These are phyloP conservation scores for Calonectria montana DNA, from an alignment of 2,329 filamentous ascomycete species.

Conservation along the genomic window DNA sequence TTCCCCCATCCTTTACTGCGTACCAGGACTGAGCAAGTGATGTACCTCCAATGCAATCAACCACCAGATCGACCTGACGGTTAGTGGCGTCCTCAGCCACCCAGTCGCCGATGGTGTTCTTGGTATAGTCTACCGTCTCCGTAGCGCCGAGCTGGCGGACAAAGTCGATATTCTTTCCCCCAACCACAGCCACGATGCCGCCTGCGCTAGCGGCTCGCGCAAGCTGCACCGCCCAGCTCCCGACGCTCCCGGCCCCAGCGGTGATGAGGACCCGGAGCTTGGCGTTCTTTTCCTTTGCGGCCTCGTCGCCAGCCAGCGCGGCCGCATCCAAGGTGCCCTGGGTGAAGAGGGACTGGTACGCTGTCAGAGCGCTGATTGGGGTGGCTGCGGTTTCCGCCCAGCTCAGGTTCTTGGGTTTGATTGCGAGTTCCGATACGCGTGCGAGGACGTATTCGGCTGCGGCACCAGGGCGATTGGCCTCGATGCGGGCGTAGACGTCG, in stretches of 20 bases:
- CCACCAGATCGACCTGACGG: conserved; percentile 26
- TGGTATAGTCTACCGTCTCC: conserved; percentile 29
- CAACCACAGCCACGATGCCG: conserved; percentile 3
- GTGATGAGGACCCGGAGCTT: conserved; percentile 23
- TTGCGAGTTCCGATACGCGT: conserved; percentile 46
- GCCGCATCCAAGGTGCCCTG: conserved; percentile 6
- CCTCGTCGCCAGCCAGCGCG: background rate
- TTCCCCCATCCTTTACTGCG: conserved; percentile 25
- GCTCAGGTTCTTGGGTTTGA: conserved; percentile 45
- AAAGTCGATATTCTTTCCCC: conserved; percentile 15
- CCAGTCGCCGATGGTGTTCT: conserved; percentile 25
- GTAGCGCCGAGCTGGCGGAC: conserved; percentile 21
- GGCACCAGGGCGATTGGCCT: conserved; percentile 22
- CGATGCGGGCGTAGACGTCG: conserved; percentile 30
- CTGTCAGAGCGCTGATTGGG: conserved; percentile 54
- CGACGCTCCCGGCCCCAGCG: conserved; percentile 24
- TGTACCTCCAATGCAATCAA: conserved; percentile 30
- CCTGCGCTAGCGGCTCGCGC: conserved; percentile 19
- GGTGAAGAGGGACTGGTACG: conserved; percentile 50
- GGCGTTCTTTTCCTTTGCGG: background rate
- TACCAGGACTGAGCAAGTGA: conserved; percentile 26
- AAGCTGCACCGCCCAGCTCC: conserved; percentile 30
- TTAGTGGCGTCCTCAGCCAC: background rate
- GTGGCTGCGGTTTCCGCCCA: conserved; percentile 51
- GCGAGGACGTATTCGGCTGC: conserved; percentile 26